Base-by-base conservation (phyloP, 345 rosid species). In the Psidium guajava region DNA sequence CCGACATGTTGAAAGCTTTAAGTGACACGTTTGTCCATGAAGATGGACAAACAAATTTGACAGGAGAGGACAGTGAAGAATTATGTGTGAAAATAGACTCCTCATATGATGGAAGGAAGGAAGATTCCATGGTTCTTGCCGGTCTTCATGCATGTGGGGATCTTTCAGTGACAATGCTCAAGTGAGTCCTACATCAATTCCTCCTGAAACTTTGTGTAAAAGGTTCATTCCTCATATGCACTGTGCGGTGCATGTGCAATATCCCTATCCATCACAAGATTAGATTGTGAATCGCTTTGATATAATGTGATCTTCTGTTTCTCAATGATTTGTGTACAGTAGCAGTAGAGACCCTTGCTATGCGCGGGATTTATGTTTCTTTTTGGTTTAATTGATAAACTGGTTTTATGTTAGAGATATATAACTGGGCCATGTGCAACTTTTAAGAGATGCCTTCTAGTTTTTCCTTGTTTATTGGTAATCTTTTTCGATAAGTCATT, bases 131-230 rank as follows among this genome's bases (percentile, higher is more conserved):
- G 84, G 92, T 95, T 86, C 97, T 97, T 87, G 95, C 99, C 84
- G 98, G 99, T 77, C 94, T 95, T 88, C 99, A 97, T 91, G 98
- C 99, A 51, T 97, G 99, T 84, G 99, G 99, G 28, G 98, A 97
- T 93, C 96, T 95, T 81, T 95, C 98, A 32, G 96, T 94, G 84
- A 94, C 96, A 74, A 97, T 97, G 98, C 93, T 97, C 83, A 91
- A 88, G 98, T 94, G 89, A 92, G 95, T 92, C 58, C 83, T n/a
- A 52, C 83, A 44, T 82, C 54, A 16, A 14, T 82, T 54, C 13
- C 12, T 32, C 10, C 9, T 52, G 55, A 82, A n/a, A 82, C 42
- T 82, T 69, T 20, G 80, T 69, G 13, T 18, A 36, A 56, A 56
- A 69, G 40, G 40, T 12, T 52, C 83, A 15, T 27, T 52, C 57